These are phyloP conservation scores for Ustilago nuda DNA, from an alignment of 1,284 basidiomycete genomes.

Conservation along the genomic window DNA sequence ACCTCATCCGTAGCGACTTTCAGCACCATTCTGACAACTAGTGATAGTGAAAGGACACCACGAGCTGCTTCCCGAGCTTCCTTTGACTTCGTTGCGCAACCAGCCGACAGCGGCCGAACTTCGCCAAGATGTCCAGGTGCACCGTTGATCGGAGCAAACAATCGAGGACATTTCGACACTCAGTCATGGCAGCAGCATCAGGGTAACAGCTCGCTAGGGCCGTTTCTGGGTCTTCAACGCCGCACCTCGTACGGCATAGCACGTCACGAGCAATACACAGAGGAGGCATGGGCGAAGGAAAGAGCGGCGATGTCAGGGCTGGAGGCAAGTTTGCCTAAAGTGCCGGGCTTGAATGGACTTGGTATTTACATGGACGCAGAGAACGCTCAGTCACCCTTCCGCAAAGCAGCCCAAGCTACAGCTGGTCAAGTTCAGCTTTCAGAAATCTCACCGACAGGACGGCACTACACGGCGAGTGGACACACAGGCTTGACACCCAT, in stretches of 20 bases:
- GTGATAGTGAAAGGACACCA: slow-evolving; percentile 35
- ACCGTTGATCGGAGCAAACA: slow-evolving; percentile 31
- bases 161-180: slow-evolving; percentile 27
- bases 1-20: slow-evolving; percentile 5
- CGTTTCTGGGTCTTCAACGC: slow-evolving; percentile 6
- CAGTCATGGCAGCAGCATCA: slow-evolving; percentile 18
- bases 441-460: slow-evolving; percentile 1
- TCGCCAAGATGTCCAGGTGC: slow-evolving; percentile 33
- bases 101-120: background rate
- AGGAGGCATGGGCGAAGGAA: slow-evolving; percentile 12
- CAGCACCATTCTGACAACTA: background rate
- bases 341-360: slow-evolving; percentile 29
- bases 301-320: slow-evolving; percentile 23
- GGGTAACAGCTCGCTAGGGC: slow-evolving; percentile 16
- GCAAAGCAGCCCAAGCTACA: slow-evolving; percentile 2
- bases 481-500: slow-evolving; percentile 48
- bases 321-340: slow-evolving; percentile 20
- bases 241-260: background rate
- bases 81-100: slow-evolving; percentile 13
- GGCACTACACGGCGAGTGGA: background rate
- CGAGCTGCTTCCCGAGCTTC: slow-evolving; percentile 16
- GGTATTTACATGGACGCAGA: slow-evolving; percentile 37
- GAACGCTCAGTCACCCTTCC: slow-evolving; percentile 30
- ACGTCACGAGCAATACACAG: background rate
- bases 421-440: background rate